Base-by-base conservation (phyloP, 768 basidiomycete species). In the Lactarius sp. region DNA sequence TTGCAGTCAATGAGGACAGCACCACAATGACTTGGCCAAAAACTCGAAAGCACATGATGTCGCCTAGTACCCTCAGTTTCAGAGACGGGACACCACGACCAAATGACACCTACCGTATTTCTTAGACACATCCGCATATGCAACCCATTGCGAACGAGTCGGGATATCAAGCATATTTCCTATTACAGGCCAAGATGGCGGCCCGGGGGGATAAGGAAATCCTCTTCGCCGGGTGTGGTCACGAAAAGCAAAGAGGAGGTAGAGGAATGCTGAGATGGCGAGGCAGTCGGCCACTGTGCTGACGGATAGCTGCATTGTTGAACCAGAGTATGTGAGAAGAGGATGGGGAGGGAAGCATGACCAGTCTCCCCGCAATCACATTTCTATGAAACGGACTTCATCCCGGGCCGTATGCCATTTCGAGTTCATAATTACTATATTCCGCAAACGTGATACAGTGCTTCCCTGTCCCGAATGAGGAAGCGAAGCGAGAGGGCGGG, bases 21-120 rank as follows among this genome's bases (percentile, higher is more conserved):
- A 86, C 72, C 51, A 85, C 67, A 69, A 82, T 77, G 12, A 78
- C 75, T 58, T 79, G 79, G 22, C 78, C 76, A 36, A 85, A 44
- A 44, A 44, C 18, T 6, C 9, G 44, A 8, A 44, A n/a, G 44
- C 44, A 44, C 6, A 44, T 44, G 44, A 44, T n/a, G 8, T 44
- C 44, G 6, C 44, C 44, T 44, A n/a, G 18, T 44, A 18, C 18
- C 18, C 18, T 4, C 44, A n/a, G 8, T 44, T 44, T 44, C 6
- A 44, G 16, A n/a, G 44, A 44, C 44, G 44, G 44, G 22, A 20
- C 16, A 20, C 8, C 3, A 16, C 9, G 8, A 37, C 1, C 4
- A 58, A 49, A 44, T 22, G 4, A 37, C 14, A 1, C 34, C 1
- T 47, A 49, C 56, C 56, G 20, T 49, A 49, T 37, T 58, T 58